Evolutionary conservation across 2,329 filamentous ascomycete genomes (phyloP).

Genomic region (Raffaelea deltoideospora): DNA sequence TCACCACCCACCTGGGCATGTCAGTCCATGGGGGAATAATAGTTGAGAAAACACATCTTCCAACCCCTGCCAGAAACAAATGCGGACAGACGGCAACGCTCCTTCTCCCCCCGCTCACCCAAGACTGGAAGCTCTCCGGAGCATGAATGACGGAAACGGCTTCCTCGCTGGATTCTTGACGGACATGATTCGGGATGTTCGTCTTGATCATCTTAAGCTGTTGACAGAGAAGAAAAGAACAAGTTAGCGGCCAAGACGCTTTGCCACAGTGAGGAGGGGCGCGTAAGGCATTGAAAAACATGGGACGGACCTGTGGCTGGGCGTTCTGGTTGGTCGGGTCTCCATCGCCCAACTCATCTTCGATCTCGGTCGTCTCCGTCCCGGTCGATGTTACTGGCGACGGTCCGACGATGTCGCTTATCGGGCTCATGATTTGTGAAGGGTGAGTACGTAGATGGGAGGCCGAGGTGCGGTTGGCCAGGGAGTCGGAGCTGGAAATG

Average conservation of each 20-base stretch:
- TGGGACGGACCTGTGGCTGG: slow-evolving; percentile 23
- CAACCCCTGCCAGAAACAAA: too few species aligned
- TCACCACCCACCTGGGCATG: too few species aligned
- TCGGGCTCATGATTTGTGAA: slow-evolving; percentile 43
- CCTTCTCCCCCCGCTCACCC: too few species aligned
- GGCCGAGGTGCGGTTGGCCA: slow-evolving; percentile 32
- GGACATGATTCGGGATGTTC: slow-evolving; percentile 39
- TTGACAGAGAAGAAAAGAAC: background rate
- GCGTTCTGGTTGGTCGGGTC: slow-evolving; percentile 6
- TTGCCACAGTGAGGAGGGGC: too few species aligned
- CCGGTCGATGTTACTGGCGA: slow-evolving; percentile 78
- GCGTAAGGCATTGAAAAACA: too few species aligned
- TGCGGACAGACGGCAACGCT: too few species aligned
- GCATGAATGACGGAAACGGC: slow-evolving; percentile 85
- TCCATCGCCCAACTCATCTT: slow-evolving; percentile 34
- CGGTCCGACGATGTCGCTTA: slow-evolving; percentile 58
- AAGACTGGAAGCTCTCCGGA: slow-evolving; percentile 65
- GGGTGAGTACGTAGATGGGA: slow-evolving; percentile 33
- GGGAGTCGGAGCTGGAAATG: slow-evolving; percentile 23
- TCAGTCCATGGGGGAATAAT: too few species aligned
- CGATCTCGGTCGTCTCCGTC: slow-evolving; percentile 71
- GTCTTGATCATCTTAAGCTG: slow-evolving; percentile 40
- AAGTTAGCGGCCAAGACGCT: background rate
- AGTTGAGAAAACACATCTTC: too few species aligned
- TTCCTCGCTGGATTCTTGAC: slow-evolving; percentile 53